Conservation (phyloP, 139 green algal genomes). For the Auxenochlorella protothecoides region DNA sequence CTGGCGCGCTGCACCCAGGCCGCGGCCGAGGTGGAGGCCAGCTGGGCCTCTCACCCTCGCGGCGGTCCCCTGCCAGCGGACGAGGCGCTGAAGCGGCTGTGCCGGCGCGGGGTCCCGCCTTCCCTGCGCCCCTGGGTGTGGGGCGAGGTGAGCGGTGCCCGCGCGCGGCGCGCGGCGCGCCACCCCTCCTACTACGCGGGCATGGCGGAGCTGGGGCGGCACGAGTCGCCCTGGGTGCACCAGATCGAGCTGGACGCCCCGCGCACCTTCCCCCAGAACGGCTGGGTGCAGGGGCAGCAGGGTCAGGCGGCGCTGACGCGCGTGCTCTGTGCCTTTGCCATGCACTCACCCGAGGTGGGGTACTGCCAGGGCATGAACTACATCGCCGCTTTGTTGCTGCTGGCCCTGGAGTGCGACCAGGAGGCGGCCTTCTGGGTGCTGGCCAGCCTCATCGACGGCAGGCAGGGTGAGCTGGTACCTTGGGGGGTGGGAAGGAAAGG, state of each 20-base stretch:
- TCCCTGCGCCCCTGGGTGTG: conserved; percentile 45
- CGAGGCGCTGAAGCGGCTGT: conserved; percentile 42
- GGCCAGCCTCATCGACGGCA: conserved; percentile 25
- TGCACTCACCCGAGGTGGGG: conserved; percentile 46
- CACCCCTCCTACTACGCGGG: conserved; percentile 43
- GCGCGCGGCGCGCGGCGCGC: background rate
- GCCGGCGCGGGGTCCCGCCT: conserved; percentile 45
- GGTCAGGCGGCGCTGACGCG: conserved; percentile 49
- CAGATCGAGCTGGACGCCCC: conserved; percentile 77
- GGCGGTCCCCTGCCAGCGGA: conserved; percentile 13
- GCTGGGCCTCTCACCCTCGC: conserved; percentile 20
- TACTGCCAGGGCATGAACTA: conserved; percentile 76
- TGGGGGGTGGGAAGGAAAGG: too few relatives aligned
- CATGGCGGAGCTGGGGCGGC: conserved; percentile 23
- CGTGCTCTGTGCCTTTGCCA: conserved; percentile 59
- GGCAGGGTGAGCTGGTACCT: too few relatives aligned
- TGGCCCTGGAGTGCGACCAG: conserved; percentile 42
- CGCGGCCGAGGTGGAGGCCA: conserved; percentile 7
- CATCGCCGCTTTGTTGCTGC: conserved; percentile 63
- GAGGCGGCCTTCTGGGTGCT: conserved; percentile 51
- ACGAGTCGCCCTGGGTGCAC: conserved; percentile 15
- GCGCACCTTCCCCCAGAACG: conserved; percentile 61
- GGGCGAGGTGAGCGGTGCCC: conserved; percentile 45
- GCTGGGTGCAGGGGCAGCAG: conserved; percentile 37
- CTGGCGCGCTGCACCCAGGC: conserved; percentile 17